phyloP scores from a whole-genome alignment of 2,329 filamentous ascomycete species.

The Fusarium algeriense region DNA sequence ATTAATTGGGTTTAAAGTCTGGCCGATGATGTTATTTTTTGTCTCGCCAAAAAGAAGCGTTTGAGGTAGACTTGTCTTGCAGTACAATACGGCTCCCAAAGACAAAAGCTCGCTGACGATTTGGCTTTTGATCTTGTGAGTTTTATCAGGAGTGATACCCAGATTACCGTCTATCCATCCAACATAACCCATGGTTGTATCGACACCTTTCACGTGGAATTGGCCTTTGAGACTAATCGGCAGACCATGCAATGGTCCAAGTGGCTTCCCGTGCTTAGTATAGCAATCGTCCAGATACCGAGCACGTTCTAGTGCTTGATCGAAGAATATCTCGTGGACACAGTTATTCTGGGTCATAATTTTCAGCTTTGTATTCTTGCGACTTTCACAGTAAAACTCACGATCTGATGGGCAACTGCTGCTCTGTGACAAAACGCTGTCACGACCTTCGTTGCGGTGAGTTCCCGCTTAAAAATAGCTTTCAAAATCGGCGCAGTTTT shows the following conservation, averaged over 20 bases:
- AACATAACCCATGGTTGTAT: conserved; percentile 59
- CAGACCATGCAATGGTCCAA: conserved; percentile 42
- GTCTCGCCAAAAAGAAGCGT: conserved; percentile 46
- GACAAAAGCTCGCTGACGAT: conserved; percentile 35
- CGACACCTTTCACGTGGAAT: conserved; percentile 68
- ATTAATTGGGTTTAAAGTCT: conserved; percentile 52
- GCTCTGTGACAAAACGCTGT: conserved; percentile 64
- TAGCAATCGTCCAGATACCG: conserved; percentile 28
- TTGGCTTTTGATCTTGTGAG: conserved; percentile 34
- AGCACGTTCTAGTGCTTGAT: conserved; percentile 32
- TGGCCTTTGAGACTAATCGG: conserved; percentile 64
- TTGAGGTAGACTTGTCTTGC: conserved; percentile 45
- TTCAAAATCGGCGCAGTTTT: conserved; percentile 17
- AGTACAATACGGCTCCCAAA: conserved; percentile 42
- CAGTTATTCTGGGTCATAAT: conserved; percentile 14
- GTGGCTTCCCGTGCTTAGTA: not conserved
- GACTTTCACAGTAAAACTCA: conserved; percentile 46
- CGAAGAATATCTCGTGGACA: conserved; percentile 37
- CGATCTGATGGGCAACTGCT: conserved; percentile 67
- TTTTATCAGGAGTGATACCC: not conserved
- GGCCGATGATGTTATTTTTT: conserved; percentile 52
- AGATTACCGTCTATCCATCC: conserved; percentile 45
- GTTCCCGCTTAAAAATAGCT: not conserved
- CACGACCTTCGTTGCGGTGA: conserved; percentile 57
- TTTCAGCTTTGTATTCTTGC: conserved; percentile 58